Evolutionary conservation across 495 filamentous ascomycete species (phyloP).

Genomic region (Hapsidospora chrysogenum): DNA sequence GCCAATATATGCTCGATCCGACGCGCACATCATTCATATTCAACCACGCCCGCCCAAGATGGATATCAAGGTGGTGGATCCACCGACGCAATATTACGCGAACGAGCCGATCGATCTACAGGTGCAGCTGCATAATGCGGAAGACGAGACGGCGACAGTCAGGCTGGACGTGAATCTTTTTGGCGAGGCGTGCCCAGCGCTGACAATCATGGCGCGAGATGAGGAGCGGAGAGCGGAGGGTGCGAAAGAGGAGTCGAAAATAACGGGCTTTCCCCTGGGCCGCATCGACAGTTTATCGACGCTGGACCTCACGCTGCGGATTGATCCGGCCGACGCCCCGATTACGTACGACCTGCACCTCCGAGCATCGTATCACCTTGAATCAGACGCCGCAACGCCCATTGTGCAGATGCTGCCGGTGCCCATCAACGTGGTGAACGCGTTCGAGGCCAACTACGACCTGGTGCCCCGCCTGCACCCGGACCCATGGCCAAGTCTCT

Average conservation of each 20-base stretch:
- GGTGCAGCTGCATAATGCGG: conserved; percentile 62
- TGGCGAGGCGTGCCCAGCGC: conserved; percentile 37
- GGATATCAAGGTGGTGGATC: conserved; percentile 44
- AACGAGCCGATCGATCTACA: conserved; percentile 55
- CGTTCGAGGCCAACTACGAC: conserved; percentile 81
- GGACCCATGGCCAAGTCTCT: conserved; percentile 74
- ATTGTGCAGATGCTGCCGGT: conserved; percentile 54
- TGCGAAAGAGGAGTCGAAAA: conserved; percentile 15
- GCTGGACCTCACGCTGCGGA: conserved; percentile 18
- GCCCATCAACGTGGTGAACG: conserved; percentile 54
- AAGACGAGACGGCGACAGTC: conserved; percentile 61
- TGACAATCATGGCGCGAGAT: conserved; percentile 24
- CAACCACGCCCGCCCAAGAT: conserved; percentile 88
- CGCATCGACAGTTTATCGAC: conserved; percentile 33
- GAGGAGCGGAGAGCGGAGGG: conserved; percentile 10
- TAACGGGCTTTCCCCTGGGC: conserved; percentile 18
- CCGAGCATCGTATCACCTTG: conserved; percentile 56
- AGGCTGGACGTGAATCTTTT: conserved; percentile 50
- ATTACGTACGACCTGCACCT: conserved; percentile 54
- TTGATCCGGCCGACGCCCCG: conserved; percentile 33
- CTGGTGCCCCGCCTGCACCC: conserved; percentile 61
- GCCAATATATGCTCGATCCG: conserved; percentile 28
- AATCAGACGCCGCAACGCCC: conserved; percentile 69
- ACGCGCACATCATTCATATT: conserved; percentile 42
- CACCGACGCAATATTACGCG: conserved; percentile 60